These are phyloP conservation scores for Pseudoperonospora humuli DNA, from an alignment of 352 stramenopile genomes.

Conservation along the genomic window DNA sequence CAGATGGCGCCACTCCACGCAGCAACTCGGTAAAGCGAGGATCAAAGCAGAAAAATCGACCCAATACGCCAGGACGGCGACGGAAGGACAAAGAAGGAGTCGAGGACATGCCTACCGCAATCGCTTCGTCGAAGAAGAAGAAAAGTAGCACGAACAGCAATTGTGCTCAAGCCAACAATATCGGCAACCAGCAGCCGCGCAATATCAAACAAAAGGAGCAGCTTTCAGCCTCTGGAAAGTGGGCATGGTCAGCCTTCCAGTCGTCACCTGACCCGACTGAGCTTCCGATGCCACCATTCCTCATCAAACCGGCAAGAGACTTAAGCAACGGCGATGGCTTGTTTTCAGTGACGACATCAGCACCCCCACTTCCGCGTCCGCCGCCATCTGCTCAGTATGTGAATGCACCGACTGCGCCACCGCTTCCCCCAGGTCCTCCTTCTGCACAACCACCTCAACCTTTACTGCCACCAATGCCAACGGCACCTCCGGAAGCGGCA, in stretches of 20 bases:
- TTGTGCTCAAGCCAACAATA: slow-evolving; percentile 14
- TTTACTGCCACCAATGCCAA: slow-evolving; percentile 21
- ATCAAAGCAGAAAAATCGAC: slow-evolving; percentile 33
- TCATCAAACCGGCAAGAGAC: slow-evolving; percentile 14
- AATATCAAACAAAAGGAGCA: slow-evolving; percentile 42
- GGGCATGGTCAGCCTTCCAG: slow-evolving; percentile 80
- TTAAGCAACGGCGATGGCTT: slow-evolving; percentile 6
- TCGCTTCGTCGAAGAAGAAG: slow-evolving; percentile 17
- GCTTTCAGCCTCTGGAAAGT: slow-evolving; percentile 54
- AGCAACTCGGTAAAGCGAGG: slow-evolving; percentile 47
- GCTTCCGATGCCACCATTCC: slow-evolving; percentile 68
- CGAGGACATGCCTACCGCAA: slow-evolving; percentile 8
- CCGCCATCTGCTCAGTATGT: slow-evolving; percentile 12
- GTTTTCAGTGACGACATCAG: slow-evolving; percentile 1
- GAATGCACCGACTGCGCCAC: slow-evolving; percentile 7
- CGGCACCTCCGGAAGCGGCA: slow-evolving; percentile 27
- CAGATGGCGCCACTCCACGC: slow-evolving; percentile 20
- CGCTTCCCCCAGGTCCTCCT: slow-evolving; percentile 17
- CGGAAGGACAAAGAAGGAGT: slow-evolving; percentile 36
- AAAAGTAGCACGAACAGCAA: slow-evolving; percentile 34
- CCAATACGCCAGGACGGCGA: slow-evolving; percentile 32
- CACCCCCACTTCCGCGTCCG: slow-evolving; percentile 15
- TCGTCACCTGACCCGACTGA: slow-evolving; percentile 67
- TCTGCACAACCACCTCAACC: slow-evolving; percentile 18
- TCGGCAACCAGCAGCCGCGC: slow-evolving; percentile 12